Conservation (phyloP, 73 alveolate species). For the Paraurostyla sp. region DNA sequence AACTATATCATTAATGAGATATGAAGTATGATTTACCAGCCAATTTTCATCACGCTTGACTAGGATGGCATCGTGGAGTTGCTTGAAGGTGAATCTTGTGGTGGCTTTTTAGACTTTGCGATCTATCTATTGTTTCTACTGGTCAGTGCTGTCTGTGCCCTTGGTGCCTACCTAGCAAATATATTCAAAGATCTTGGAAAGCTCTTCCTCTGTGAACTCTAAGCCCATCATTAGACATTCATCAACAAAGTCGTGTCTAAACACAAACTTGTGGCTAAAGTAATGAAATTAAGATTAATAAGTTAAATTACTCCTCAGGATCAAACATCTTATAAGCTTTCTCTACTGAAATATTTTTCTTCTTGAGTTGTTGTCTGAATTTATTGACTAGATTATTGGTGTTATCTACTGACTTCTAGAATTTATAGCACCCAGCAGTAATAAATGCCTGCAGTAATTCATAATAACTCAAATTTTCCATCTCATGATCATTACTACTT, state of each 20-base stretch:
- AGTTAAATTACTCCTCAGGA: constrained; percentile 36
- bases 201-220: constrained; percentile 58
- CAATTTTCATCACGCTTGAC: constrained; percentile 64
- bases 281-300: background rate
- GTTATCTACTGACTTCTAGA: constrained; percentile 61
- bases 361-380: constrained; percentile 57
- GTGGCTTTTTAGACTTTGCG: constrained; percentile 18
- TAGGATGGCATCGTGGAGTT: constrained; percentile 64
- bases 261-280: constrained; percentile 48
- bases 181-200: constrained; percentile 47
- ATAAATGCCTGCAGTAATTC: constrained; percentile 48
- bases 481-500: background rate
- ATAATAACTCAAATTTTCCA: constrained; percentile 38
- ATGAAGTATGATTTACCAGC: background rate
- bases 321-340: constrained; percentile 47
- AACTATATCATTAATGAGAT: background rate
- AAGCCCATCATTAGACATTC: constrained; percentile 53
- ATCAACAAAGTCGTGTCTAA: constrained; percentile 57
- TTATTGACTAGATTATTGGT: constrained; percentile 64
- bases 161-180: constrained; percentile 55
- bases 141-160: constrained; percentile 59
- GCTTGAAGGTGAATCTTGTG: constrained; percentile 49
- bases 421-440: constrained; percentile 47
- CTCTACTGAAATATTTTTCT: constrained; percentile 48
- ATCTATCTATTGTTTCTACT: constrained; percentile 25